phyloP scores from a whole-genome alignment of 2,329 filamentous ascomycete genomes.

The Alternaria novae-zelandiae region DNA sequence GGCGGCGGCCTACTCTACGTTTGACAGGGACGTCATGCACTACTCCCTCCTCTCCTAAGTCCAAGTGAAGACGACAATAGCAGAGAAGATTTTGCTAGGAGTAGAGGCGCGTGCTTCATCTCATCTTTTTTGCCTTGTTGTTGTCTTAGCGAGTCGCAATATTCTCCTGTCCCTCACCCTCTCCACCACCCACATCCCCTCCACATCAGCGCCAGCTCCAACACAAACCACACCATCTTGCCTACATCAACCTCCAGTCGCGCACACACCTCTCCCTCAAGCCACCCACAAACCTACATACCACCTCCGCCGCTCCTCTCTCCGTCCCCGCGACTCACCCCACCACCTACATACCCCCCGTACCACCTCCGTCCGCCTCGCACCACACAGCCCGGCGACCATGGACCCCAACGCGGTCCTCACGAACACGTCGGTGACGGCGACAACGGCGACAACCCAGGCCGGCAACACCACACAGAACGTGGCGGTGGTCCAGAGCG shows the following conservation, averaged over 20 bases:
- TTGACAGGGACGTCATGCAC: too few species aligned
- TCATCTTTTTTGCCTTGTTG: neutral
- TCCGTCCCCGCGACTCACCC: neutral
- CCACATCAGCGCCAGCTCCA: neutral
- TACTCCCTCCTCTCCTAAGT: too few species aligned
- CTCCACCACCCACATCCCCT: neutral
- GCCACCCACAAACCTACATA: neutral
- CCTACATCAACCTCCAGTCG: neutral
- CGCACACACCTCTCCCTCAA: neutral
- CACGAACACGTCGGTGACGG: neutral
- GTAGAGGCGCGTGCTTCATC: neutral
- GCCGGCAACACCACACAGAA: neutral
- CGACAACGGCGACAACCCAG: neutral
- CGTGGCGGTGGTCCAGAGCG: neutral
- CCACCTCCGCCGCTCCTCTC: neutral
- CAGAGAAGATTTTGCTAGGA: neutral
- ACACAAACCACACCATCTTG: neutral
- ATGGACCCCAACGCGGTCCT: neutral
- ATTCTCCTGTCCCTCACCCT: neutral
- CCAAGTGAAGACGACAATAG: neutral
- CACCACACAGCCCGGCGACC: neutral
- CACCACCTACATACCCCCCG: neutral
- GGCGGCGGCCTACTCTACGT: too few species aligned
- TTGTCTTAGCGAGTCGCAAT: neutral
- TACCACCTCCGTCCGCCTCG: neutral